Base-by-base conservation (phyloP, 1,284 basidiomycete genomes). In the Trichosporon sp. region DNA sequence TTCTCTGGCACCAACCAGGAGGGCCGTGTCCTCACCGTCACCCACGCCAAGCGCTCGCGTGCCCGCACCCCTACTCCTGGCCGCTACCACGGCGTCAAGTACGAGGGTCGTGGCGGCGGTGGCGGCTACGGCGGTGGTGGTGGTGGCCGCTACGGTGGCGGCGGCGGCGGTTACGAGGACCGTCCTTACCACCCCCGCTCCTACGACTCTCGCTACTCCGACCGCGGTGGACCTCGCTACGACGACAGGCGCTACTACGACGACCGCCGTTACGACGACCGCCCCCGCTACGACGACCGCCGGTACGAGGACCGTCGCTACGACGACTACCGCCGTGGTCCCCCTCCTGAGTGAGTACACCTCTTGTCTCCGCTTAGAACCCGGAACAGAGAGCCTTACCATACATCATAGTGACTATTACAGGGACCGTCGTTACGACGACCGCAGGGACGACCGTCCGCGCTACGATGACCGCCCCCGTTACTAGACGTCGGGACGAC, bases 1-100 rank as follows among this genome's bases (percentile, higher is more conserved):
- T 86, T 98, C 76, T 92, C 94, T 82, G 89, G 89, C 64, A 91
- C 91, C 72, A 92, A 94, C 70, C 84, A 97, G 65, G 90, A 91
- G 86, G 96, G 95, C 73, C 95, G 95, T 85, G 86, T 87, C 43
- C 87, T 96, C 68, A 91, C 87, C 71, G 92, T 98, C 40, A 92
- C 96, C 84, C 96, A 93, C 88, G 96, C 96, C 78, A 92, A 93
- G 74, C 92, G 96, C 80, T 94, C 91, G 71, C 91, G 96, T 77
- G 94, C 95, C 21, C 89, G 96, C 74, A 98, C 95, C 5, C 96
- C 96, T 2, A 98, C 96, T 11, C 96, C 96, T 14, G 96, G 96
- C 65, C 87, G 91, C 71, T 98, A 98, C 88, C 93, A 92, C 76
- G 81, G 81, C 73, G 77, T 79, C 76, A 83, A 82, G 78, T 73